phyloP scores from a whole-genome alignment of 192 early-diverging fungal species.

The Backusella tuberculispora region DNA sequence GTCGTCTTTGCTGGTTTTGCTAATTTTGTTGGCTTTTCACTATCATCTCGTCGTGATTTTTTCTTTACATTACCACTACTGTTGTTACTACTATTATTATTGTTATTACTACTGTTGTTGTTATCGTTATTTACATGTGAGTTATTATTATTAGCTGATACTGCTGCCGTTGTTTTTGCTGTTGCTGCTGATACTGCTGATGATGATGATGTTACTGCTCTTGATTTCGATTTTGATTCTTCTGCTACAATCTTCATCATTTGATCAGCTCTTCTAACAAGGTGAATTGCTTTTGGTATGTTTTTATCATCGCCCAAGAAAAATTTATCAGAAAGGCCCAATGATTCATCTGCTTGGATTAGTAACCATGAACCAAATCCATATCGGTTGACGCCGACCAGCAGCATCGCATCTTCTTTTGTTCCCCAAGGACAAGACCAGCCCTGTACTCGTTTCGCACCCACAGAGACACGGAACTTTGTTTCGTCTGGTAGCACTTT shows the following conservation, averaged over 20 bases:
- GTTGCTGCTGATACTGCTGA: background rate
- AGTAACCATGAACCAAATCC: constrained; percentile 92
- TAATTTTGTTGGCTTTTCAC: constrained; percentile 4
- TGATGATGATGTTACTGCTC: background rate
- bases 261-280: constrained; percentile 89
- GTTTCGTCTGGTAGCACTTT: constrained; percentile 53
- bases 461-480: constrained; percentile 79
- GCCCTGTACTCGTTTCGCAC: constrained; percentile 81
- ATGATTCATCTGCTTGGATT: constrained; percentile 77
- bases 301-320: constrained; percentile 64
- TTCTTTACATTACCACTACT: background rate
- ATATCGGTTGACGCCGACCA: constrained; percentile 92
- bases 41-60: constrained; percentile 6
- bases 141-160: background rate
- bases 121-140: background rate
- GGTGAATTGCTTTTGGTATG: constrained; percentile 82
- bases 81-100: background rate
- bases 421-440: constrained; percentile 90
- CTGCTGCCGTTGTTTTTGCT: constrained; percentile 1
- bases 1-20: background rate
- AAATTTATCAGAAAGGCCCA: constrained; percentile 90
- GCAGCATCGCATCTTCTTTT: constrained; percentile 93
- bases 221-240: constrained; percentile 45
- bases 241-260: constrained; percentile 85
- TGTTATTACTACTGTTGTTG: background rate